These are phyloP conservation scores for Ogataea naganishii DNA, from an alignment of 805 yeast species.

Conservation along the genomic window DNA sequence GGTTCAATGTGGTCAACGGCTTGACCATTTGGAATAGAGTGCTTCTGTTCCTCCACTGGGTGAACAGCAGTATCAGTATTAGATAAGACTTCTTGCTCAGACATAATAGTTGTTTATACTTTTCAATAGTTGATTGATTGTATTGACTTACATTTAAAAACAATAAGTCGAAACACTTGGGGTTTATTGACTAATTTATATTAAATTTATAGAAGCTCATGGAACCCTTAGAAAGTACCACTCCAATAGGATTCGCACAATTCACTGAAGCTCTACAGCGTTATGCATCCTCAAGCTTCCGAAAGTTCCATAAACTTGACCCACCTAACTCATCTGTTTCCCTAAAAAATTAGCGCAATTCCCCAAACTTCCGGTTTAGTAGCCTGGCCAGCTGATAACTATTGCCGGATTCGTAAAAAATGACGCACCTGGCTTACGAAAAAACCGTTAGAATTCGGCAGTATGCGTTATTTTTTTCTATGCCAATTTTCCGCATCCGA, in stretches of 20 bases:
- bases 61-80: constrained; percentile 18
- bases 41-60: too few relatives aligned
- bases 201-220: not conserved
- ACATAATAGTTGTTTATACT: constrained; percentile 6
- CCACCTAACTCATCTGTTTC: not conserved
- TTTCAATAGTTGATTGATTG: not conserved
- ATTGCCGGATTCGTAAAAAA: too few relatives aligned
- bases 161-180: not conserved
- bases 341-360: too few relatives aligned
- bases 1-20: too few relatives aligned
- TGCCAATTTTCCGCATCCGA: too few relatives aligned
- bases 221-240: too few relatives aligned
- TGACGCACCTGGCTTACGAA: too few relatives aligned
- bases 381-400: too few relatives aligned
- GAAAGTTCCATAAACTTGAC: not conserved
- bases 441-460: too few relatives aligned
- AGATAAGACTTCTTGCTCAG: constrained; percentile 12
- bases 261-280: not conserved
- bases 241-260: constrained; percentile 1
- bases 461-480: too few relatives aligned
- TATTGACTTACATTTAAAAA: not conserved
- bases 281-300: not conserved
- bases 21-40: constrained; percentile 3
- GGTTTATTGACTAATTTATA: not conserved
- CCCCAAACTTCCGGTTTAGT: too few relatives aligned